These are phyloP conservation scores for Plasmodiophora brassicae DNA, from an alignment of 208 protist species.

Conservation along the genomic window DNA sequence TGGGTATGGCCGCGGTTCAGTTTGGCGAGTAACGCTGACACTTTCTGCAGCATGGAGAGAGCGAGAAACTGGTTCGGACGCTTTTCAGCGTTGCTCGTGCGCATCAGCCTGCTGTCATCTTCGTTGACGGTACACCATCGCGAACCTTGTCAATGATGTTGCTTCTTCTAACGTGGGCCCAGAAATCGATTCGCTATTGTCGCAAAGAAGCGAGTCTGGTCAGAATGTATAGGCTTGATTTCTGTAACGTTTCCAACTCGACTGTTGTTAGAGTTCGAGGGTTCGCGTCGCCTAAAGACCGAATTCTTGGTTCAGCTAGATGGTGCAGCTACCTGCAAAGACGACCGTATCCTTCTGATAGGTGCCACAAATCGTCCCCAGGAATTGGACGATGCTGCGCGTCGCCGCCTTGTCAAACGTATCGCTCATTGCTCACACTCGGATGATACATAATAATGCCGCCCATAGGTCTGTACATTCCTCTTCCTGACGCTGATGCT, in stretches of 20 bases:
- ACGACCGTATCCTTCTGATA: conserved; percentile 58
- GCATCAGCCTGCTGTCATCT: conserved; percentile 69
- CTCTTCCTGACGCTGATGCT: conserved; percentile 71
- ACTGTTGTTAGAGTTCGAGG: neutral
- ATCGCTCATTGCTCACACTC: conserved; percentile 41
- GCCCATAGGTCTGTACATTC: conserved; percentile 74
- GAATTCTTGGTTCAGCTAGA: conserved; percentile 87
- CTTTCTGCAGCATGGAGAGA: neutral
- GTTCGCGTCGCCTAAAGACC: conserved; percentile 74
- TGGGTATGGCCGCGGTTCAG: conserved; percentile 58
- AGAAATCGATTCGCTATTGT: conserved; percentile 26
- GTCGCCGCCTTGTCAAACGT: conserved; percentile 62
- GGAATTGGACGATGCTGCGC: conserved; percentile 83
- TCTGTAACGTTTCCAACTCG: neutral
- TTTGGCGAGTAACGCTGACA: neutral
- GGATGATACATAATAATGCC: neutral
- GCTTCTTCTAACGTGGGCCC: neutral
- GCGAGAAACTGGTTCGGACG: conserved; percentile 71
- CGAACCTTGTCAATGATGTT: neutral
- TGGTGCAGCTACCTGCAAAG: conserved; percentile 53
- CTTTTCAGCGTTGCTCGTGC: conserved; percentile 69
- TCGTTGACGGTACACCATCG: conserved; percentile 71
- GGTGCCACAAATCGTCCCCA: conserved; percentile 79
- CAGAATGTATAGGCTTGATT: neutral
- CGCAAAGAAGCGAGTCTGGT: neutral